phyloP scores from a whole-genome alignment of 208 protist genomes.

The Trypanosoma congolense region DNA sequence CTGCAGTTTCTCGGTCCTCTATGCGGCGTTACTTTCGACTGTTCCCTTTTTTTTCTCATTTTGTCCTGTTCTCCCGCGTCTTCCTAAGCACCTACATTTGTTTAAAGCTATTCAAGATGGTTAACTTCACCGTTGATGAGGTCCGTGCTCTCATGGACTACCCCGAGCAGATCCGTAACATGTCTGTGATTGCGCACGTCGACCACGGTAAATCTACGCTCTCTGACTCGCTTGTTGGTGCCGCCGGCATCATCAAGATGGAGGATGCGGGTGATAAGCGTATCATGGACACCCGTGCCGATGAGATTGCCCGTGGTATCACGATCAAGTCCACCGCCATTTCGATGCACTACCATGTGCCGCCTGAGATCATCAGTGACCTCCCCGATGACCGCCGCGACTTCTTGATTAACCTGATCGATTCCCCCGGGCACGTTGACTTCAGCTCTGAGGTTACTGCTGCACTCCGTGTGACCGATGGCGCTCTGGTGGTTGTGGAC shows the following conservation, averaged over 20 bases:
- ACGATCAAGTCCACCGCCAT: slow-evolving; percentile 99
- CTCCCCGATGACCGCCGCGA: slow-evolving; percentile 58
- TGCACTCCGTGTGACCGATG: slow-evolving; percentile 99
- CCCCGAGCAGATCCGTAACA: slow-evolving; percentile 66
- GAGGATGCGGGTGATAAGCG: slow-evolving; percentile 69
- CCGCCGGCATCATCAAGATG: slow-evolving; percentile 95
- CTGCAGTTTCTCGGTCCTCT: no score
- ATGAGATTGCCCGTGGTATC: slow-evolving; percentile 97
- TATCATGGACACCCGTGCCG: slow-evolving; percentile 66
- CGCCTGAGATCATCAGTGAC: slow-evolving; percentile 54
- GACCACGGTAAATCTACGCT: slow-evolving; percentile 86
- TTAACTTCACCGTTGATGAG: slow-evolving; percentile 80
- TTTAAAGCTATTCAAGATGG: slow-evolving; percentile 40
- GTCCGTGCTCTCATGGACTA: slow-evolving; percentile 73
- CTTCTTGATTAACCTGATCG: slow-evolving; percentile 95
- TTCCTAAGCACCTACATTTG: slow-evolving; percentile 8
- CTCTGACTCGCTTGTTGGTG: slow-evolving; percentile 96
- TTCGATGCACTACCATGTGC: slow-evolving; percentile 97
- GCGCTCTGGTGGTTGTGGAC: slow-evolving; percentile 98
- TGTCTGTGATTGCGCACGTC: slow-evolving; percentile 77
- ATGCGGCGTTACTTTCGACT: slow-evolving; percentile 6
- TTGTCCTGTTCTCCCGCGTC: not conserved
- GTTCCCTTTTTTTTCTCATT: not conserved
- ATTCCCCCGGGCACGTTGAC: slow-evolving; percentile 97
- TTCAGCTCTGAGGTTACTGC: slow-evolving; percentile 99